A percentile compares a stretch with the other conserved stretches of the same genome.
phyloP scores from a whole-genome alignment of 1,284 basidiomycete genomes.

The Leccinum subfulvum region DNA sequence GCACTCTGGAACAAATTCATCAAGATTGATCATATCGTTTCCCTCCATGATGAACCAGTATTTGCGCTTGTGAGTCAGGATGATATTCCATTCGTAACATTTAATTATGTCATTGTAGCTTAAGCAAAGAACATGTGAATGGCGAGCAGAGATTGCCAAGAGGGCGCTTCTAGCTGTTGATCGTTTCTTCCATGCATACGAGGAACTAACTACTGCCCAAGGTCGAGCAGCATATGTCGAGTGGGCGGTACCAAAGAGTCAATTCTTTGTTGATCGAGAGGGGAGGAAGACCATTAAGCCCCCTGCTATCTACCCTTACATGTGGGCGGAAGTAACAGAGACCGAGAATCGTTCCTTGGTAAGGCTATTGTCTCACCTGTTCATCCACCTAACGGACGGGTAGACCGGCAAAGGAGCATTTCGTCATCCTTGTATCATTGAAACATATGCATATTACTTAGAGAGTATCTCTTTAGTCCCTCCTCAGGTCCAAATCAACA shows the following conservation, averaged over 20 bases:
- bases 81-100: neutral
- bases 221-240: neutral
- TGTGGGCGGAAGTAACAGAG: neutral
- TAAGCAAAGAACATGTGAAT: neutral
- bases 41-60: neutral
- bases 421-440: neutral
- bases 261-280: neutral
- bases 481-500: neutral
- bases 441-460: neutral
- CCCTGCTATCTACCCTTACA: neutral
- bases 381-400: neutral
- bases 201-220: neutral
- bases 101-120: neutral
- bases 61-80: neutral
- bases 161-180: neutral
- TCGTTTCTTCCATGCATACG: neutral
- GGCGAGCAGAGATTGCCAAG: neutral
- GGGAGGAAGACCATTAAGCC: neutral
- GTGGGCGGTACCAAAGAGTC: neutral
- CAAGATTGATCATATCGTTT: neutral
- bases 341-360: neutral
- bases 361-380: neutral
- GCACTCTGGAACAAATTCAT: neutral
- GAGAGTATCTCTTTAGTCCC: neutral
- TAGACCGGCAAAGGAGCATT: neutral